phyloP scores from a whole-genome alignment of 2,329 filamentous ascomycete genomes.

The Sarocladium brachiariae region DNA sequence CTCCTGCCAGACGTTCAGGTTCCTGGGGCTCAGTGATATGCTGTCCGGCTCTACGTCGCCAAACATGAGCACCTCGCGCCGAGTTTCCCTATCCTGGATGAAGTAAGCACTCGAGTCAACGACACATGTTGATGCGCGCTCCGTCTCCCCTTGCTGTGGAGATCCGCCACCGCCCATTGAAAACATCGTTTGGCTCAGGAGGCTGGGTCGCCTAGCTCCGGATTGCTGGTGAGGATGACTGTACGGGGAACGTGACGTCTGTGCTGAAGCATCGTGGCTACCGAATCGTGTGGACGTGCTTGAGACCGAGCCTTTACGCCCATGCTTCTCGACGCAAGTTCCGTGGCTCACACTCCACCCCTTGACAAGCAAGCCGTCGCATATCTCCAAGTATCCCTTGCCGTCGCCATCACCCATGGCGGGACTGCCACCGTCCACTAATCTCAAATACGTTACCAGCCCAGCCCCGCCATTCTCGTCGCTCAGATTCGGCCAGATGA shows the following conservation, averaged over 20 bases:
- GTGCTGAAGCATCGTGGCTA: constrained; percentile 39
- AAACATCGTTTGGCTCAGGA: constrained; percentile 25
- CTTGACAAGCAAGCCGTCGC: constrained; percentile 82
- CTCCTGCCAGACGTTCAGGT: constrained; percentile 76
- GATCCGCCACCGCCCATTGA: constrained; percentile 14
- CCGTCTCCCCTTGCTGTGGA: constrained; percentile 19
- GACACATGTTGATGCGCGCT: constrained; percentile 53
- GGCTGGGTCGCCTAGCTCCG: constrained; percentile 18
- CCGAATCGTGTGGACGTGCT: constrained; percentile 42
- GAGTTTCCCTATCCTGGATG: constrained; percentile 65
- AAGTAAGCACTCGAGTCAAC: constrained; percentile 93
- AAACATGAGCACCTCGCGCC: constrained; percentile 81
- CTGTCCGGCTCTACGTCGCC: constrained; percentile 93
- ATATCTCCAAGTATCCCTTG: constrained; percentile 80
- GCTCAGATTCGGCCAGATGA: constrained; percentile 95
- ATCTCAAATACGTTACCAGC: constrained; percentile 79
- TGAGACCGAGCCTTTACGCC: constrained; percentile 52
- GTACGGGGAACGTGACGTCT: constrained; percentile 21
- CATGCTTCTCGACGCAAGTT: constrained; percentile 70
- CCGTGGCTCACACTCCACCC: constrained; percentile 86
- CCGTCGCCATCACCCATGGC: constrained; percentile 73
- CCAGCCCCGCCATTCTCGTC: constrained; percentile 95
- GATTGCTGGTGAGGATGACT: constrained; percentile 13
- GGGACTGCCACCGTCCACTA: constrained; percentile 83
- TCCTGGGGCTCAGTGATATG: constrained; percentile 74